Conservation (phyloP, 2,329 filamentous ascomycete species). For the Penicillium sp. region DNA sequence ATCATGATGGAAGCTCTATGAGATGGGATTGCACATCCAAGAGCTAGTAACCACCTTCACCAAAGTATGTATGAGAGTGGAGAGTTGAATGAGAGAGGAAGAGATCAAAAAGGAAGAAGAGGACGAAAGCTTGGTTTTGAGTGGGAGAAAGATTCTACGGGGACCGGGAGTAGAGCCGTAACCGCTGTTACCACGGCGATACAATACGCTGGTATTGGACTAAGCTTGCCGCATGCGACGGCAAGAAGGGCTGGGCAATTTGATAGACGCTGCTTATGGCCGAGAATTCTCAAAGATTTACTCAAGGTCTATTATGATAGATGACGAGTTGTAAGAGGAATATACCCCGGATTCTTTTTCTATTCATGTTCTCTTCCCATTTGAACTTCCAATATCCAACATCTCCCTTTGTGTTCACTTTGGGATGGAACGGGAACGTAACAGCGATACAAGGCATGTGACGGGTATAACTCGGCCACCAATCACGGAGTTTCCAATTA, state of each 20-base stretch:
- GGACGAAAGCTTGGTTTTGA: slow-evolving; percentile 40
- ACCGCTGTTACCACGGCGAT: slow-evolving; percentile 35
- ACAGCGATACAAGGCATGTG: slow-evolving; percentile 26
- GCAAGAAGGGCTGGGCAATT: slow-evolving; percentile 19
- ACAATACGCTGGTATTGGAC: slow-evolving; percentile 25
- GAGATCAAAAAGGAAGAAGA: slow-evolving; percentile 35
- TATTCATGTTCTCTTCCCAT: not conserved
- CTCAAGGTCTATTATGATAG: not conserved
- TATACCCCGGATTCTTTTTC: not conserved
- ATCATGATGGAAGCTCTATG: slow-evolving; percentile 47
- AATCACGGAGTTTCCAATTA: slow-evolving; percentile 23
- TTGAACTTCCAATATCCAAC: not conserved
- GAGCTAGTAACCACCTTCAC: slow-evolving; percentile 36
- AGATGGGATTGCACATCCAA: slow-evolving; percentile 40
- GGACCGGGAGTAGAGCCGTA: slow-evolving; percentile 36
- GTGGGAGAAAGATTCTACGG: slow-evolving; percentile 36
- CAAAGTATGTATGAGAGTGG: slow-evolving; percentile 26
- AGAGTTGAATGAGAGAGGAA: slow-evolving; percentile 37
- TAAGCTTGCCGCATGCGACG: slow-evolving; percentile 31
- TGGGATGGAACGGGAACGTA: slow-evolving; percentile 9
- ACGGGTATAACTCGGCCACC: slow-evolving; percentile 17
- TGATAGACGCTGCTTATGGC: slow-evolving; percentile 3
- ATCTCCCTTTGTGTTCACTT: not conserved
- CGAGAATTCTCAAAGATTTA: not conserved
- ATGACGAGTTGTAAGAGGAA: not conserved